Evolutionary conservation across 352 stramenopile genomes (phyloP).

Genomic region (Salisapilia sapeloensis): DNA sequence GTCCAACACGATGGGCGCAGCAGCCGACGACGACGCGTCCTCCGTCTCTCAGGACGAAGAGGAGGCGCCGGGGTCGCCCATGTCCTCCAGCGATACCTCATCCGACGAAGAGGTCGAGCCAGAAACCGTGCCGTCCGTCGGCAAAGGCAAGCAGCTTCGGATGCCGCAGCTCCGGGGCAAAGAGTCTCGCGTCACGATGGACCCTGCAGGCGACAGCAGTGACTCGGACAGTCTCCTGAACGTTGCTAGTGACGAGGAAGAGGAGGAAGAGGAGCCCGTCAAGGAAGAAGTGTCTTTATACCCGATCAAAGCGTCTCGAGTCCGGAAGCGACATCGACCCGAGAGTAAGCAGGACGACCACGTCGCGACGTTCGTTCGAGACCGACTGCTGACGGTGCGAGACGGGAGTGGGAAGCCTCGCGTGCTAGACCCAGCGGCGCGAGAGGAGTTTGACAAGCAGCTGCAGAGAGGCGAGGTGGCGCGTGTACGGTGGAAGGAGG

Average conservation of each 20-base stretch:
- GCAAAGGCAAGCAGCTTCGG: constrained; percentile 60
- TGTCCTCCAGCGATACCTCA: constrained; percentile 18
- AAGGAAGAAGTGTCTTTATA: too few relatives aligned
- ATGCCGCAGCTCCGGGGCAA: constrained; percentile 54
- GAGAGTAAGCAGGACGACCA: constrained; percentile 70
- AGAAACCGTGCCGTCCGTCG: constrained; percentile 12
- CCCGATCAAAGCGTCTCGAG: constrained; percentile 54
- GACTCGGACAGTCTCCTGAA: constrained; percentile 62
- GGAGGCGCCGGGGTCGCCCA: constrained; percentile 9
- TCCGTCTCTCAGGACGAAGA: constrained; percentile 4
- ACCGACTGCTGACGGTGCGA: constrained; percentile 68
- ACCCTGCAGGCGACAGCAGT: constrained; percentile 13
- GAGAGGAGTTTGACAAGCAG: constrained; percentile 56
- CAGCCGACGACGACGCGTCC: not conserved
- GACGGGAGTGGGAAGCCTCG: constrained; percentile 18
- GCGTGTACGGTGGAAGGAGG: constrained; percentile 64
- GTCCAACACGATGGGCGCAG: constrained; percentile 4
- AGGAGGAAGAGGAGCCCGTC: constrained; percentile 36
- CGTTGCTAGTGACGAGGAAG: constrained; percentile 43
- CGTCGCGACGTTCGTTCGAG: constrained; percentile 73
- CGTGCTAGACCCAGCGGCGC: constrained; percentile 30
- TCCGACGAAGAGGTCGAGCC: constrained; percentile 10
- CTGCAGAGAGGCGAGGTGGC: constrained; percentile 44
- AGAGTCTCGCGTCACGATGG: constrained; percentile 25
- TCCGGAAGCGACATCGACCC: constrained; percentile 63